Evolutionary conservation across 345 rosid species (phyloP), one percentile per base, ranked within the genome.

Genomic region (Brassica carinata): DNA sequence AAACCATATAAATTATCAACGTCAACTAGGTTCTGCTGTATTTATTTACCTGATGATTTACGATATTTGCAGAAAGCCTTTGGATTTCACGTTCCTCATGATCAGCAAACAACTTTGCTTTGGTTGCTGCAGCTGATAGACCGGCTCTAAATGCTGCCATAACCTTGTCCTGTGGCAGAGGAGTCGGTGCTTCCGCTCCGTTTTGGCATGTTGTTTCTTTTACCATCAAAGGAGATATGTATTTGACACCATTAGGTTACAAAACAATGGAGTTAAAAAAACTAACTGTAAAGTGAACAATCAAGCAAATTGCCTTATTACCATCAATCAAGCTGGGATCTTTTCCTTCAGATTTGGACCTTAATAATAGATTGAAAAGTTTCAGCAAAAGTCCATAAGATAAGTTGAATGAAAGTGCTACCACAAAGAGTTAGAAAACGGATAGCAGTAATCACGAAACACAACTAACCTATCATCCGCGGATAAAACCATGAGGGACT

Each of bases 1-100:
- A 23, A 38, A 71, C 55, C 33, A 76, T 36, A 33, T 8, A 29
- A 5, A 51, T 19, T 26, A 53, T 38, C 31, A 48, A 14, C 23
- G 18, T 63, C 36, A 26, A 40, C 19, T 30, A 34, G 2, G 13
- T 36, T 63, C 62, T 26, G n/a, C 29, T 77, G 23, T 34, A 38
- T 85, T 40, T 14, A 48, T 11, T 3, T 7, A 90, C 99, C 96
- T 96, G 98, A 83, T 96, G 93, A 80, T 96, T 96, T 81, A 96
- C 85, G 23, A 96, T 93, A 81, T 90, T 96, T 27, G 99, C 99
- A 75, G 98, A 93, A 13, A 93, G 88, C 82, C 98, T 90, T 84
- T 96, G 99, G 80, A 96, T 96, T 86, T 96, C 99, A 2, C 99
- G 90, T 76, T 96, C 99, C 83, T 96, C 99, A 78, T 96, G 99